Evolutionary conservation across 257 asterid genomes (phyloP), one percentile per base, ranked within the genome.

Genomic region (Thymus mandschuricus): DNA sequence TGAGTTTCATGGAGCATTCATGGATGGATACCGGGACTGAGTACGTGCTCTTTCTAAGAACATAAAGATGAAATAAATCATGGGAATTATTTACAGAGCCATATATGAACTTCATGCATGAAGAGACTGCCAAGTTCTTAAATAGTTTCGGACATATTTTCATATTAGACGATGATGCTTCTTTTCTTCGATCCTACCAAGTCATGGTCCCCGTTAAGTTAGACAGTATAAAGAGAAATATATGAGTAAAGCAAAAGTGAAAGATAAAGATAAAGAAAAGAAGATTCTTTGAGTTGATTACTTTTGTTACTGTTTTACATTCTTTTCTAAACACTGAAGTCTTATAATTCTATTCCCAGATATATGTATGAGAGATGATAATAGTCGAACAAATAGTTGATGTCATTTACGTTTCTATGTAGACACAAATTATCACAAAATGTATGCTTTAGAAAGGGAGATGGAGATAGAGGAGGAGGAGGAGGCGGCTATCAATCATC

Each of bases 21-120:
- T 93, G 97, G 85, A 87, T 69, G 92, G 86, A 59, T 93, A 76
- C 75, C 86, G 92, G 6, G 88, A 73, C 66, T 90, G 73, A 90
- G 75, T 67, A 59, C 35, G 52, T 46, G 15, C 52, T 44, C 49
- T 44, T 44, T 44, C 11, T 44, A 8, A 8, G 2, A 1, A 35
- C 40, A 35, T 3, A 35, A 34, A 34, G 0, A 35, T 35, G 40
- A 35, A 35, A 35, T 35, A 35, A 12, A 2, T 44, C 49, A 8
- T 1, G 49, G 3, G 49, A 44, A 44, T 44, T 8, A 44, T 44
- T 44, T 44, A 44, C 48, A 44, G 10, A 8, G 12, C 3, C 12
- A 44, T 8, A 44, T 44, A 8, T 44, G 2, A 44, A 44, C 48
- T 0, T 44, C 10, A 44, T 44, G 48, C 11, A 44, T 10, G 12